phyloP scores from a whole-genome alignment of 352 stramenopile species.

The Phytophthora rubi region DNA sequence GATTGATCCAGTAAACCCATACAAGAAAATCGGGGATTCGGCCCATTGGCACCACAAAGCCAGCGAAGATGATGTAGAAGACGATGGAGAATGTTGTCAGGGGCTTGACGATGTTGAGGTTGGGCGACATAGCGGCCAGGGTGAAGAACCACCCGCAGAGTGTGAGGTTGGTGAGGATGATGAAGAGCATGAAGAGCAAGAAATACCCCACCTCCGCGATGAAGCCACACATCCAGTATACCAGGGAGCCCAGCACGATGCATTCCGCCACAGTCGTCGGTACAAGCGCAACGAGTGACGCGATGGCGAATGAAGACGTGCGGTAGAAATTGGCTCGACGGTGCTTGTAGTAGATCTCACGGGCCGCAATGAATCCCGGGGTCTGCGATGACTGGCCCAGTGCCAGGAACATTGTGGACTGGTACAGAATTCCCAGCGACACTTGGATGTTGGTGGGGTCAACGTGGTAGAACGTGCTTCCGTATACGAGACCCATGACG shows the following conservation, averaged over 20 bases:
- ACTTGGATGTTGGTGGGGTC: constrained; percentile 17
- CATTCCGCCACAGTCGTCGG: constrained; percentile 50
- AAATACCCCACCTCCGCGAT: constrained; percentile 11
- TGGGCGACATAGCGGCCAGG: constrained; percentile 26
- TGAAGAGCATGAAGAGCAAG: constrained; percentile 15
- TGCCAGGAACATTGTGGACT: constrained; percentile 59
- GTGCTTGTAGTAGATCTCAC: constrained; percentile 3
- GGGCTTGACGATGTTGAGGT: constrained; percentile 29
- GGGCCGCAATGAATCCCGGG: not conserved
- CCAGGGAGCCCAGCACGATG: constrained; percentile 69
- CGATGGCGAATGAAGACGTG: constrained; percentile 60
- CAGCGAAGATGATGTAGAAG: constrained; percentile 26
- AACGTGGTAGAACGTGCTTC: constrained; percentile 22
- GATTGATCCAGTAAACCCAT: constrained; percentile 70
- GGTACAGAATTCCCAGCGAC: constrained; percentile 65
- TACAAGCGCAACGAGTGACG: constrained; percentile 13
- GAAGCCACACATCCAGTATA: constrained; percentile 90
- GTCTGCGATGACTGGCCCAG: constrained; percentile 52
- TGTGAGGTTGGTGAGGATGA: constrained; percentile 16
- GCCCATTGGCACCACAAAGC: constrained; percentile 43
- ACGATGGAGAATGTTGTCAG: constrained; percentile 37
- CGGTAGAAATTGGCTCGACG: constrained; percentile 76
- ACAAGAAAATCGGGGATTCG: constrained; percentile 40
- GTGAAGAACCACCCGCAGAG: constrained; percentile 30
- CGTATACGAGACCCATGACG: constrained; percentile 27